These are phyloP conservation scores for Penicillium steckii DNA, from an alignment of 495 filamentous ascomycete genomes.

Conservation along the genomic window DNA sequence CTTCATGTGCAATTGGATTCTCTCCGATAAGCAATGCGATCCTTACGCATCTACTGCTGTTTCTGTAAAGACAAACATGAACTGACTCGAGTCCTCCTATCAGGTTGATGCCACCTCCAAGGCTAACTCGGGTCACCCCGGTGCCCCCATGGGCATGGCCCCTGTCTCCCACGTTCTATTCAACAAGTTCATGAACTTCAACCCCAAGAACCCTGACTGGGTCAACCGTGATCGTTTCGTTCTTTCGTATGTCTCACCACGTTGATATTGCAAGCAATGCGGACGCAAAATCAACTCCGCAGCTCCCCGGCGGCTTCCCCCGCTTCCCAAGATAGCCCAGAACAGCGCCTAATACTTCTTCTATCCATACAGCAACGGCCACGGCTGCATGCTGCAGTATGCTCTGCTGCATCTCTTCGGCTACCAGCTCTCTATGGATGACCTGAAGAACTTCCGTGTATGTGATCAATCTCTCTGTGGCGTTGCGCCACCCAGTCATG, in stretches of 20 bases:
- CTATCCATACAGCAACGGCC: constrained; percentile 74
- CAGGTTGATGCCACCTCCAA: constrained; percentile 96
- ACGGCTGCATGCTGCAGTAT: constrained; percentile 99
- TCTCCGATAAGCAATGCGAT: neutral
- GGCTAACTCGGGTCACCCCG: constrained; percentile 97
- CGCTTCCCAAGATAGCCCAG: neutral
- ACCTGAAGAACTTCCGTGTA: constrained; percentile 94
- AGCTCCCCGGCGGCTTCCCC: neutral
- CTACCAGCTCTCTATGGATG: constrained; percentile 80
- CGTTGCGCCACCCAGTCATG: neutral
- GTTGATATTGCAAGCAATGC: neutral
- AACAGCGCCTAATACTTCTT: constrained; percentile 2
- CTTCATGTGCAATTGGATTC: neutral
- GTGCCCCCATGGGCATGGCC: constrained; percentile 99
- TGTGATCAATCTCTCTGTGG: constrained; percentile 30
- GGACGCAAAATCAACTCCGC: neutral
- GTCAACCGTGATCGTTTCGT: constrained; percentile 97
- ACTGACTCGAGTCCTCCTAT: constrained; percentile 15
- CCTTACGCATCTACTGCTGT: neutral
- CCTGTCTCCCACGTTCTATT: constrained; percentile 96
- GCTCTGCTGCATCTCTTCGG: constrained; percentile 95
- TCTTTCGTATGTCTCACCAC: constrained; percentile 76
- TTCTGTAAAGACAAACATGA: constrained; percentile 9
- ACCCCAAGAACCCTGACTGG: constrained; percentile 98
- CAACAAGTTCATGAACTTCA: constrained; percentile 99